Conservation (phyloP, 768 basidiomycete species). For the Leccinellum albellum region DNA sequence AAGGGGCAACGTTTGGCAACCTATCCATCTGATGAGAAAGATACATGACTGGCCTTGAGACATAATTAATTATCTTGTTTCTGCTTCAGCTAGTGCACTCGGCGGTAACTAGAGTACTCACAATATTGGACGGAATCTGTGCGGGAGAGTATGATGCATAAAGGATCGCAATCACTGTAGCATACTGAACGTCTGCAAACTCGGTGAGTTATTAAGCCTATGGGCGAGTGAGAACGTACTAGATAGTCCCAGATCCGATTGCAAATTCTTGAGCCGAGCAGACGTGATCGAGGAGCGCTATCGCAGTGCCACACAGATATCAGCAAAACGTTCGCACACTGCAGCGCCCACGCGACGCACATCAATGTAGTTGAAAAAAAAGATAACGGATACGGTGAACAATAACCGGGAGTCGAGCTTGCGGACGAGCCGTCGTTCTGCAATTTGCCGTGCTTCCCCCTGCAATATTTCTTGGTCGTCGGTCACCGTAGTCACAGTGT, state of each 20-base stretch:
- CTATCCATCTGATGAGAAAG: not conserved
- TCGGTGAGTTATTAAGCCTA: not conserved
- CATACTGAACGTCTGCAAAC: slow-evolving; percentile 31
- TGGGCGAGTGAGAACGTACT: not conserved
- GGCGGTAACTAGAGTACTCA: not conserved
- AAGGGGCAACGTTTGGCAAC: not conserved
- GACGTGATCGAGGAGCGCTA: not conserved
- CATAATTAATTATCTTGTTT: slow-evolving; percentile 49
- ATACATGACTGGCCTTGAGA: slow-evolving; percentile 38
- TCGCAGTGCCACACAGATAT: not conserved
- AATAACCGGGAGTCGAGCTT: slow-evolving; percentile 55
- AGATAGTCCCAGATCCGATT: not conserved
- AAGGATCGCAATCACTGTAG: not conserved
- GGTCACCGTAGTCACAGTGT: not conserved
- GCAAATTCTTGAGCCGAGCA: not conserved
- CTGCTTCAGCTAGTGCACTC: not conserved
- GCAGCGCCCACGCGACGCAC: slow-evolving; percentile 29
- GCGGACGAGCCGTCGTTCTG: slow-evolving; percentile 39
- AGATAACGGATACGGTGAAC: slow-evolving; percentile 56
- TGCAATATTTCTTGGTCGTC: not conserved
- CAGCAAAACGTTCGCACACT: not conserved
- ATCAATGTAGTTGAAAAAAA: slow-evolving; percentile 67
- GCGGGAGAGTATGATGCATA: not conserved
- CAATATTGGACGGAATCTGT: slow-evolving; percentile 16
- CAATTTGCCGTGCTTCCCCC: slow-evolving; percentile 6